Conservation (phyloP, 2,329 filamentous ascomycete species). For the Hirsutella minnesotensis region DNA sequence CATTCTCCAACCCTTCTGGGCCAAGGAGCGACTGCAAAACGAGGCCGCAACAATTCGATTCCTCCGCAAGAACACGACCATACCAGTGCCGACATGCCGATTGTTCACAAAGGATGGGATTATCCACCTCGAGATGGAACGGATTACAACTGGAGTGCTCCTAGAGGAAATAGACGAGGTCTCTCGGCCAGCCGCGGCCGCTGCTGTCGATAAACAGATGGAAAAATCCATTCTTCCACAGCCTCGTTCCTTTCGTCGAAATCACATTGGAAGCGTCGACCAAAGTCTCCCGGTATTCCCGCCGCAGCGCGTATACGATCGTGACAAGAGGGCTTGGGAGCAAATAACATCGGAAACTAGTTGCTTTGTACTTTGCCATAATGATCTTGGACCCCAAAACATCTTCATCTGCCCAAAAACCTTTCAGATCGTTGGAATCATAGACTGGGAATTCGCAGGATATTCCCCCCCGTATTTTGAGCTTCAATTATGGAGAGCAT, state of each 20-base stretch:
- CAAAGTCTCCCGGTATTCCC: background rate
- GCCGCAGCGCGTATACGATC: background rate
- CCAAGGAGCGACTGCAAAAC: background rate
- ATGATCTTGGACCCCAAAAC: conserved; percentile 2
- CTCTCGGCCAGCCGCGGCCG: background rate
- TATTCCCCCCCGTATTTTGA: background rate
- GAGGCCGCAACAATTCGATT: background rate
- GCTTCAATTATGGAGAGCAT: background rate
- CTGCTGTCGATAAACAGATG: background rate
- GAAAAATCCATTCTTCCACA: background rate
- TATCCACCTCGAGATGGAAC: background rate
- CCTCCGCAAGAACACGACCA: background rate
- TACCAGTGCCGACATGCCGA: background rate
- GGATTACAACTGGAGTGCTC: background rate
- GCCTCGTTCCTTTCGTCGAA: background rate
- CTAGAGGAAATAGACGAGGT: background rate
- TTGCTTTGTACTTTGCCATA: background rate
- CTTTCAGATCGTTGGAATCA: background rate
- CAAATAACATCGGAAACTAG: background rate
- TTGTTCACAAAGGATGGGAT: background rate
- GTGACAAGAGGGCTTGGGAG: background rate
- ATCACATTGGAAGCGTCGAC: conserved; percentile 1
- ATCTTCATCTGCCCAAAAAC: background rate
- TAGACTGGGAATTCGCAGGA: conserved; percentile 1
- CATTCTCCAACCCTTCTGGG: background rate